Conservation (phyloP, 768 basidiomycete species). For the Lactarius sp. region DNA sequence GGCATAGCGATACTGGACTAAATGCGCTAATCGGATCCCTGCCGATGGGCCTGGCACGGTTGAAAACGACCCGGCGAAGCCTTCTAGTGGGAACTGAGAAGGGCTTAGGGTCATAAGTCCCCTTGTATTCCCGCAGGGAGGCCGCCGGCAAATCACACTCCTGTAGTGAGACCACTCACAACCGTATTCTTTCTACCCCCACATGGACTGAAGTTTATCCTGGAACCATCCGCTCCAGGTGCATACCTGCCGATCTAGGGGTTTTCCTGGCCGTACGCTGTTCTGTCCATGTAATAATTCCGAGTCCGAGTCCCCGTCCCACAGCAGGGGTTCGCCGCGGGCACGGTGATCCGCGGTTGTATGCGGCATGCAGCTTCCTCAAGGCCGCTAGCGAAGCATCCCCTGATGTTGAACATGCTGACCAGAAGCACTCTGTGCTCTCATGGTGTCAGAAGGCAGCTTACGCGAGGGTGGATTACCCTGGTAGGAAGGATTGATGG, state of each 20-base stretch:
- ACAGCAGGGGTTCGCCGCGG: neutral
- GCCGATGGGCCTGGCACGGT: neutral
- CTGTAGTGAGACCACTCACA: neutral
- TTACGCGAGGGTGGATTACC: neutral
- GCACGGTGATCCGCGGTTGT: neutral
- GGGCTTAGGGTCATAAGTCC: neutral
- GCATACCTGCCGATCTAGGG: neutral
- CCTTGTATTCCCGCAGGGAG: neutral
- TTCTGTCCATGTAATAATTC: neutral
- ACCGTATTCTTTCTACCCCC: neutral
- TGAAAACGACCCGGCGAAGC: neutral
- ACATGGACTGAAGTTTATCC: neutral
- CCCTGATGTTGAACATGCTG: neutral
- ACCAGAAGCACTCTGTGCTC: neutral
- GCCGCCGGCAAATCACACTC: neutral
- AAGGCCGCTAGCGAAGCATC: slow-evolving; percentile 4
- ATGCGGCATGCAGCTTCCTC: slow-evolving; percentile 8
- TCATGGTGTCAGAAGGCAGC: neutral
- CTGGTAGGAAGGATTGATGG: neutral
- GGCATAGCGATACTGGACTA: neutral
- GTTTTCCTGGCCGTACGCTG: neutral
- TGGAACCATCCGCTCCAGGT: neutral
- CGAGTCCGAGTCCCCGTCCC: neutral
- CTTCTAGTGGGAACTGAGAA: neutral
- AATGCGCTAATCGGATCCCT: neutral